phyloP scores from a whole-genome alignment of 768 basidiomycete species.

The Dacryopinax primogenitus region DNA sequence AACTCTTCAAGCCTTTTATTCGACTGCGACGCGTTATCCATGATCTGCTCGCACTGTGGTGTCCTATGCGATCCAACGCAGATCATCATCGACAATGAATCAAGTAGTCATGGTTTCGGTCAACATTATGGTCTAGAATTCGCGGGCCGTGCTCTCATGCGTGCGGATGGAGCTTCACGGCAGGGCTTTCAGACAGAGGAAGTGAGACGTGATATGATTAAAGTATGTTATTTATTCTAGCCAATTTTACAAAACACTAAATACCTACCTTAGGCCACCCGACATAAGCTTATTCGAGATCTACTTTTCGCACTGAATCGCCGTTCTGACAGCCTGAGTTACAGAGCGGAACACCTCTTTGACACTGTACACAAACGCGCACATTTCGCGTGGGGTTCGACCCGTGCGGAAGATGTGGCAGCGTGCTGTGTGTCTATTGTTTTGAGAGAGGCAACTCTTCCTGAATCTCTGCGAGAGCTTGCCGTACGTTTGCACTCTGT shows the following conservation, averaged over 20 bases:
- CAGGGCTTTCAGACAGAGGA: background rate
- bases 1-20: background rate
- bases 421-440: background rate
- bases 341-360: background rate
- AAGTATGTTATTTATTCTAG: background rate
- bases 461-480: background rate
- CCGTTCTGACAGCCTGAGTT: background rate
- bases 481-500: background rate
- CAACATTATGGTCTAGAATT: background rate
- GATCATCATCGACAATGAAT: background rate
- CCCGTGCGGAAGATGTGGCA: background rate
- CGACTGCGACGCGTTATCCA: background rate
- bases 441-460: background rate
- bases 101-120: background rate
- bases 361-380: background rate
- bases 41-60: background rate
- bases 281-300: constrained; percentile 1
- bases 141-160: background rate
- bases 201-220: background rate
- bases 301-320: background rate
- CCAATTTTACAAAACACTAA: background rate
- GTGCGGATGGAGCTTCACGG: background rate
- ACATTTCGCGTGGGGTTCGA: background rate
- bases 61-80: background rate
- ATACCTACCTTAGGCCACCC: background rate